Evolutionary conservation across 352 stramenopile species (phyloP).

Genomic region (Phytopythium ostracodes): DNA sequence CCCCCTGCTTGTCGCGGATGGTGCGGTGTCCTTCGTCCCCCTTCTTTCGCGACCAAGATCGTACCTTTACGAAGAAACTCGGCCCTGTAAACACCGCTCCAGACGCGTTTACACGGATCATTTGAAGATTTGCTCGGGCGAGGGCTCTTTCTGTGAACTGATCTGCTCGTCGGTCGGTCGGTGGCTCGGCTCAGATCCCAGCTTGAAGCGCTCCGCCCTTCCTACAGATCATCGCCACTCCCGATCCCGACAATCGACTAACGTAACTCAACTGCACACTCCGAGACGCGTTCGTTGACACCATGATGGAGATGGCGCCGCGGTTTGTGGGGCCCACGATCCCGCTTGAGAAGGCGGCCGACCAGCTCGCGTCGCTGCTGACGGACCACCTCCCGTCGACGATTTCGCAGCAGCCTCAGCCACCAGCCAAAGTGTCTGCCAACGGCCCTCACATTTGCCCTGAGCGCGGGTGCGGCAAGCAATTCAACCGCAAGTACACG

Average conservation of each 20-base stretch:
- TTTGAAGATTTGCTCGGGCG: slow-evolving; percentile 1
- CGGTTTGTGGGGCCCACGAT: background rate
- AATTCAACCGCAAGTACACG: slow-evolving; percentile 30
- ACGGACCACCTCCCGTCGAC: background rate
- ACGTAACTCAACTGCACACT: background rate
- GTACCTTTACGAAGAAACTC: too few species aligned
- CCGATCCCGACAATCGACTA: background rate
- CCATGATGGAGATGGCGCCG: slow-evolving; percentile 1
- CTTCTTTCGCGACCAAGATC: background rate
- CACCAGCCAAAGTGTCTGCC: background rate
- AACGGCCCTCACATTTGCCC: slow-evolving; percentile 20
- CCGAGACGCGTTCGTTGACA: background rate
- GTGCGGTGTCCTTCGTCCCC: background rate
- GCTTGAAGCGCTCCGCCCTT: slow-evolving; percentile 1
- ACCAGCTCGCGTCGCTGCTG: slow-evolving; percentile 7
- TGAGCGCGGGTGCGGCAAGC: slow-evolving; percentile 16
- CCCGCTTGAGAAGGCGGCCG: slow-evolving; percentile 7
- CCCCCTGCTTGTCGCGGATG: background rate
- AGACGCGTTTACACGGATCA: background rate
- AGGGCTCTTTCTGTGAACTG: background rate
- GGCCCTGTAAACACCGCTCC: too few species aligned
- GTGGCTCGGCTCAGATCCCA: slow-evolving; percentile 4
- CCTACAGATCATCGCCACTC: background rate
- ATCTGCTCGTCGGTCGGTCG: background rate
- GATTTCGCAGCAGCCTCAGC: background rate